Conservation (phyloP, 148 eudicot genomes). For the Selenicereus undatus region DNA sequence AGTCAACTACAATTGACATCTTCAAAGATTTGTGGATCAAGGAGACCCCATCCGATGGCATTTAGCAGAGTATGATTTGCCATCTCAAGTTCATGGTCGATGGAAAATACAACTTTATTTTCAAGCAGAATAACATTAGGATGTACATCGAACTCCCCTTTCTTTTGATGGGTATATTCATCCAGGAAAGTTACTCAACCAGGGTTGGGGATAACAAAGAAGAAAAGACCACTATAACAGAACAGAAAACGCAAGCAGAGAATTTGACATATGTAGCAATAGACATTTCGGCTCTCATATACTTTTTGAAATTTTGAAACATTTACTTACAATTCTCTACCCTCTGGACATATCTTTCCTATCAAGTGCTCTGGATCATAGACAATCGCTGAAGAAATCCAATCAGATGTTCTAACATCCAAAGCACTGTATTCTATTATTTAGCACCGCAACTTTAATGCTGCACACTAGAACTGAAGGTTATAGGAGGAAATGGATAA, state of each 20-base stretch:
- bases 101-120: no score
- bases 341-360: conserved; percentile 26
- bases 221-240: neutral
- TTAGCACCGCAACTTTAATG: conserved; percentile 42
- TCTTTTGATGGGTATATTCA: neutral
- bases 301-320: conserved; percentile 24
- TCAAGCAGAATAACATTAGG: no score
- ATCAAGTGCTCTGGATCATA: conserved; percentile 26
- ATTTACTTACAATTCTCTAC: conserved; percentile 38
- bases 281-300: conserved; percentile 17
- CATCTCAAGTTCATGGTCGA: no score
- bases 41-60: no score
- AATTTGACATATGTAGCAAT: conserved; percentile 17
- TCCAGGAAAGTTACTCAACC: neutral
- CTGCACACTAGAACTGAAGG: conserved; percentile 30
- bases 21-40: no score
- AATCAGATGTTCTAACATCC: conserved; percentile 30
- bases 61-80: no score
- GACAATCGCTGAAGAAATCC: conserved; percentile 24
- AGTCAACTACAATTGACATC: no score
- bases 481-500: conserved; percentile 11
- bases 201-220: neutral
- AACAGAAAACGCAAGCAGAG: neutral
- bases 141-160: neutral
- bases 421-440: conserved; percentile 32